phyloP scores from a whole-genome alignment of 345 rosid species.

The Citrus glauca region DNA sequence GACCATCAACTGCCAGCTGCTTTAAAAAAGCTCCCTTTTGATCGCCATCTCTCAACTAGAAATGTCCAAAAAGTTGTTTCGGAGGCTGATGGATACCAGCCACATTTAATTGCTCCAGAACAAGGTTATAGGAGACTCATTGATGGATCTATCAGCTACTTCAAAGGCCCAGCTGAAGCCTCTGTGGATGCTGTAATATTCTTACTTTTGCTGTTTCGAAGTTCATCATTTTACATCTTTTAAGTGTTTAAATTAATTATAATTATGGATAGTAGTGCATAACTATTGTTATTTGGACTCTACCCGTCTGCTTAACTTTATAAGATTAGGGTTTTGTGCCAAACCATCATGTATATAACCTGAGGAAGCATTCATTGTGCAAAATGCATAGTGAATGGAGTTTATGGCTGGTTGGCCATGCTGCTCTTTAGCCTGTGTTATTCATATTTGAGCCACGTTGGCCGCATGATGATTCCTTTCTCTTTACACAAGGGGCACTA shows the following conservation, averaged over 20 bases:
- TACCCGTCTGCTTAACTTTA: not conserved
- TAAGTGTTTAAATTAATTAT: no score
- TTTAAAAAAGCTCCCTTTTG: slow-evolving; percentile 96
- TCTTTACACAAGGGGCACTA: not conserved
- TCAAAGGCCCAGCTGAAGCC: slow-evolving; percentile 99
- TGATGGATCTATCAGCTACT: slow-evolving; percentile 91
- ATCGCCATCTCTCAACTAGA: slow-evolving; percentile 86
- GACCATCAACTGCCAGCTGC: slow-evolving; percentile 98
- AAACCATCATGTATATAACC: not conserved
- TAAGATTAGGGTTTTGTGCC: not conserved
- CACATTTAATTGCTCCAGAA: slow-evolving; percentile 99
- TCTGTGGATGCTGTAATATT: slow-evolving; percentile 91
- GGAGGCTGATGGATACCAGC: slow-evolving; percentile 99
- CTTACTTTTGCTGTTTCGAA: slow-evolving; percentile 3
- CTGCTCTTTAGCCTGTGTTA: not conserved
- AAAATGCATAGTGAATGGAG: not conserved
- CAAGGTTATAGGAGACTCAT: slow-evolving; percentile 99
- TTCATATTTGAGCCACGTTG: not conserved
- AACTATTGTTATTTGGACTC: not conserved
- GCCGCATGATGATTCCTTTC: not conserved
- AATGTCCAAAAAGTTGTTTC: slow-evolving; percentile 97
- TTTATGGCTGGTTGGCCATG: not conserved
- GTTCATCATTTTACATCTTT: not conserved
- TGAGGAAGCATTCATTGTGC: not conserved
- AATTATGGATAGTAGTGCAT: not conserved